These are phyloP conservation scores for Fusarium fujikuroi DNA, from an alignment of 2,329 filamentous ascomycete genomes.

Conservation along the genomic window DNA sequence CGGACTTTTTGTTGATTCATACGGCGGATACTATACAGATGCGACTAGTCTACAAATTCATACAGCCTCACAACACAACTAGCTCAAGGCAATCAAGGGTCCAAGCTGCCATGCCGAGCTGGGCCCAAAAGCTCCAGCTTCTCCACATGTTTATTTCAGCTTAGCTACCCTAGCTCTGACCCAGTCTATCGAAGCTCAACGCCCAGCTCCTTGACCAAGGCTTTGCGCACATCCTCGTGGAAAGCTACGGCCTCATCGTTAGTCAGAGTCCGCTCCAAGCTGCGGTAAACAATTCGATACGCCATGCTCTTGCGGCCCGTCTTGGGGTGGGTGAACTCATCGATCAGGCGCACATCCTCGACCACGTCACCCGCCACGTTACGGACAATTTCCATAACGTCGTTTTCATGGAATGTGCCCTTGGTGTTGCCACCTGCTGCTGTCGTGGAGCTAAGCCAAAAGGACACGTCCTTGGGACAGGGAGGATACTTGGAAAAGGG, in stretches of 20 bases:
- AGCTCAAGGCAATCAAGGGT: conserved; percentile 1
- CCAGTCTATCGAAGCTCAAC: conserved; percentile 67
- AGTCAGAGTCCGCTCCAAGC: conserved; percentile 88
- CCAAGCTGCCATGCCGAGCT: conserved; percentile 29
- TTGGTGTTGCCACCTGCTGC: conserved; percentile 60
- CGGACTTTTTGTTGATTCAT: neutral
- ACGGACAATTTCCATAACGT: conserved; percentile 95
- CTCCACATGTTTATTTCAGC: conserved; percentile 37
- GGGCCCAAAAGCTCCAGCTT: conserved; percentile 32
- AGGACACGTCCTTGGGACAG: conserved; percentile 92
- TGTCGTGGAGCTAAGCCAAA: conserved; percentile 75
- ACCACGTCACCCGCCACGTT: conserved; percentile 83
- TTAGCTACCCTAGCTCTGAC: conserved; percentile 5
- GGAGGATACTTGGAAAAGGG: conserved; percentile 93
- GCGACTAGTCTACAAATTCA: conserved; percentile 29
- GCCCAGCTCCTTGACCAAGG: conserved; percentile 75
- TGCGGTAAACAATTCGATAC: conserved; percentile 94
- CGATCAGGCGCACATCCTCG: conserved; percentile 86
- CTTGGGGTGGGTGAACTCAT: conserved; percentile 90
- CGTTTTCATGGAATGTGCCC: conserved; percentile 85
- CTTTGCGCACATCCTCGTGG: conserved; percentile 73
- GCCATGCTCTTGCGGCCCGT: conserved; percentile 85
- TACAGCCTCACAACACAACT: conserved; percentile 15
- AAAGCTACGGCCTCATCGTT: conserved; percentile 82
- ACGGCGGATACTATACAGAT: conserved; percentile 8